These are phyloP conservation scores for Trametes coccinea DNA, from an alignment of 768 basidiomycete genomes.

Conservation along the genomic window DNA sequence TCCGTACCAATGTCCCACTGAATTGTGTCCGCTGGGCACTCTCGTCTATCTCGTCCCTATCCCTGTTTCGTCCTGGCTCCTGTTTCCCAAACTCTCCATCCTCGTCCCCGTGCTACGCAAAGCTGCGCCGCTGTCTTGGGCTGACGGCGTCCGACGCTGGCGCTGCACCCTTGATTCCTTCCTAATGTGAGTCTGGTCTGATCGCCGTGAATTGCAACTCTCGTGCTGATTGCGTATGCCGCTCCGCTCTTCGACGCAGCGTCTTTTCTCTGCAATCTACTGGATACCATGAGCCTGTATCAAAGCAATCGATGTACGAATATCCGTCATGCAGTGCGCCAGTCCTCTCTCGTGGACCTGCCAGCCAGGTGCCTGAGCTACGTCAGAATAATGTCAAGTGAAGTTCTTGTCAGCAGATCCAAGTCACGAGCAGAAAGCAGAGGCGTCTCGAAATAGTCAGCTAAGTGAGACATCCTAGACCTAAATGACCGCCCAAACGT, in stretches of 20 bases:
- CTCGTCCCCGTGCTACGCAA: neutral
- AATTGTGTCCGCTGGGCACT: neutral
- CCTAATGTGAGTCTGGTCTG: slow-evolving; percentile 6
- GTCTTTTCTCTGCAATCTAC: neutral
- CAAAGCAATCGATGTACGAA: slow-evolving; percentile 15
- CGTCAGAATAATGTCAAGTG: neutral
- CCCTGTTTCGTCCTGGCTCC: slow-evolving; percentile 1
- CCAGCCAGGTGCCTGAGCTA: neutral
- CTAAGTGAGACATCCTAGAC: neutral
- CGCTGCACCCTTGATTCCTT: neutral
- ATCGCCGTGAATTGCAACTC: neutral
- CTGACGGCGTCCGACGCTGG: neutral
- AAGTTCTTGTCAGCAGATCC: neutral
- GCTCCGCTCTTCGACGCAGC: neutral
- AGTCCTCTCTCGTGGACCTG: neutral
- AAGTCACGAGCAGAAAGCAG: neutral
- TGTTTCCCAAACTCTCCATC: neutral
- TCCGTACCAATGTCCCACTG: neutral
- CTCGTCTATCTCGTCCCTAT: neutral
- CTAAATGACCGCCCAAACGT: neutral
- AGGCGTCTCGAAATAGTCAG: neutral
- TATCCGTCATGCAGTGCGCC: slow-evolving; percentile 4
- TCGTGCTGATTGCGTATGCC: slow-evolving; percentile 3
- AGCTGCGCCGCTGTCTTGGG: neutral
- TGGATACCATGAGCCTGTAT: slow-evolving; percentile 9